Evolutionary conservation across 495 filamentous ascomycete species (phyloP), one percentile per base, ranked within the genome.

Genomic region (Penicillium coprophilum): DNA sequence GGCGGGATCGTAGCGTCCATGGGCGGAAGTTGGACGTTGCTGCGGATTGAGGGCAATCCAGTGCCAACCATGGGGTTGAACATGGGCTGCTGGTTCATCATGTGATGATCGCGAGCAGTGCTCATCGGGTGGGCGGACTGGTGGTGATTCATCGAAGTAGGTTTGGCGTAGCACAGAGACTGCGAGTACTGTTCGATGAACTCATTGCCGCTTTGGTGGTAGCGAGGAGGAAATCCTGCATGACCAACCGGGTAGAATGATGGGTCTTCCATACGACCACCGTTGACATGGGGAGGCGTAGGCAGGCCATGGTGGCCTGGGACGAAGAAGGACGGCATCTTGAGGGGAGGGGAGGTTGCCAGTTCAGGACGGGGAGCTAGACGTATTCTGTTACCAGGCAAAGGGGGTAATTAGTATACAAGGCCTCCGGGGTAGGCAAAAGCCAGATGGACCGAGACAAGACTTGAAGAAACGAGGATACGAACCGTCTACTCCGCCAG

Each of bases 171-270:
- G 48, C 69, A 73, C 44, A 65, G 40, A 15, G 75, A 72, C 62
- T 79, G 77, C 32, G 77, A 75, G 63, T 77, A 79, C 64, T 78
- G 75, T 54, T 79, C 77, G 61, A 79, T 78, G 62, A 79, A 79
- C 47, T 79, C 77, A 52, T 66, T 74, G 53, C 77, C 77, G 53
- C 61, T 76, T 67, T 79, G 77, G 43, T 73, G 67, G 64, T 77
- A 78, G 39, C 75, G 75, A 50, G 70, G 73, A 30, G 74, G 73
- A 56, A 77, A 79, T 41, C 69, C 73, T 39, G 75, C 63, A 41
- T 72, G 70, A 47, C 67, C 70, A 51, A 74, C 56, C 34, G 70
- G 63, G 64, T 76, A 79, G 63, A 73, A 74, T 39, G 73, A 61
- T 15, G 66, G 70, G 51, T 77, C 75, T 52, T 77, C 76, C 70